Conservation (phyloP, 2,329 filamentous ascomycete species). For the Ophiostoma populinum region DNA sequence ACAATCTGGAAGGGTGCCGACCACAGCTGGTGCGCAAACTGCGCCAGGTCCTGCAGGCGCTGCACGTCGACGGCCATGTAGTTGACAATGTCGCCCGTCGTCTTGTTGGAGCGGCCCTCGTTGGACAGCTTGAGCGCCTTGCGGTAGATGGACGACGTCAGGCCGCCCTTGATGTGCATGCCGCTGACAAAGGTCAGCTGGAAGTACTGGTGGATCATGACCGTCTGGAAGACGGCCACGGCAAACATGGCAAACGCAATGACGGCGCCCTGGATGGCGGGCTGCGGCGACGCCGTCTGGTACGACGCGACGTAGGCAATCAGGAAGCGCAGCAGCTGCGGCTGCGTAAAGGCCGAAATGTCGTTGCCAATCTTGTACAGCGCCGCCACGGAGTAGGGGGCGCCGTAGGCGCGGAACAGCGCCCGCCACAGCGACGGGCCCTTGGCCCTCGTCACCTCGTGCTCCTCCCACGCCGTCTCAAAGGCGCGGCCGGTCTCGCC, state of each 20-base stretch:
- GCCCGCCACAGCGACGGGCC: slow-evolving; percentile 78
- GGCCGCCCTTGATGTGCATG: slow-evolving; percentile 86
- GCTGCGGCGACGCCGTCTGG: slow-evolving; percentile 43
- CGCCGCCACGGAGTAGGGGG: slow-evolving; percentile 64
- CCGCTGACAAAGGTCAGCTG: slow-evolving; percentile 87
- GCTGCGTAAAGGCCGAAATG: slow-evolving; percentile 70
- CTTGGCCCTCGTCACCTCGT: slow-evolving; percentile 38
- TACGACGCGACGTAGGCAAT: slow-evolving; percentile 79
- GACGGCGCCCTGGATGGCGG: slow-evolving; percentile 65
- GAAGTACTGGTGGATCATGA: slow-evolving; percentile 92
- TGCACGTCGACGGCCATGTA: slow-evolving; percentile 99
- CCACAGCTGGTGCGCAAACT: slow-evolving; percentile 91
- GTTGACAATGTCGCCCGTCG: slow-evolving; percentile 95
- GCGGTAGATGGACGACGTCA: slow-evolving; percentile 81
- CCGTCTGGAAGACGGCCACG: slow-evolving; percentile 72
- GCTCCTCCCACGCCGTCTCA: slow-evolving; percentile 61
- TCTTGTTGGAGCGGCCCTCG: slow-evolving; percentile 74
- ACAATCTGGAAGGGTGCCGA: slow-evolving; percentile 93
- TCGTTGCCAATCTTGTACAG: slow-evolving; percentile 86
- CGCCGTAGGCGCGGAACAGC: slow-evolving; percentile 67
- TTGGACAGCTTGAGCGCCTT: slow-evolving; percentile 86
- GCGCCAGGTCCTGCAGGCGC: slow-evolving; percentile 81
- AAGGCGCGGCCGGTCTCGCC: slow-evolving; percentile 53
- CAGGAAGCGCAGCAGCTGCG: slow-evolving; percentile 69
- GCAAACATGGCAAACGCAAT: slow-evolving; percentile 88